Conservation (phyloP, 2,329 filamentous ascomycete genomes). For the Talaromyces amestolkiae region DNA sequence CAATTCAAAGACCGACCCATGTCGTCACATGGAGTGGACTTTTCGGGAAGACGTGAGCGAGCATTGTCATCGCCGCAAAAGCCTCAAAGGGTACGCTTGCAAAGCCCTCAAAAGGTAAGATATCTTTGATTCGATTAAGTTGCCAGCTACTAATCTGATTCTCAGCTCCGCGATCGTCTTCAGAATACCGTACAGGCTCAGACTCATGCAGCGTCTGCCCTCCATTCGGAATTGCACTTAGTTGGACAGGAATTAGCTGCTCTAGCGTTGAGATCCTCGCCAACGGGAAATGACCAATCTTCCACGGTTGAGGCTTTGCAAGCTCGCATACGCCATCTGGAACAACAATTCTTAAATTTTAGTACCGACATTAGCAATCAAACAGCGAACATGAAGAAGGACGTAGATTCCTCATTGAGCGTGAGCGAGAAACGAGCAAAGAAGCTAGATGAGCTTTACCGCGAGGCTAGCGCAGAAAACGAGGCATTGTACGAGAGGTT, state of each 20-base stretch:
- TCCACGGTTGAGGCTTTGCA: constrained; percentile 29
- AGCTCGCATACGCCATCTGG: constrained; percentile 63
- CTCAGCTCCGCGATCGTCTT: constrained; percentile 69
- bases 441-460: constrained; percentile 83
- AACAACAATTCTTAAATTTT: constrained; percentile 62
- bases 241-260: constrained; percentile 76
- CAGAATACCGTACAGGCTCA: constrained; percentile 76
- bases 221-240: constrained; percentile 73
- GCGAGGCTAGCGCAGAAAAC: constrained; percentile 84
- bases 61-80: constrained; percentile 67
- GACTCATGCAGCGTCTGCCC: constrained; percentile 63
- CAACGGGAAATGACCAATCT: constrained; percentile 28
- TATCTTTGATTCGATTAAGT: neutral
- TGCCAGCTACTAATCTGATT: constrained; percentile 8
- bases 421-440: constrained; percentile 75
- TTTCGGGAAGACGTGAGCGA: constrained; percentile 27
- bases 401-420: constrained; percentile 69
- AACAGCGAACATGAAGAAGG: constrained; percentile 63
- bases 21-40: constrained; percentile 32
- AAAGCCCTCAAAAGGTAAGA: constrained; percentile 59
- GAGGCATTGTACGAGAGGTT: constrained; percentile 89
- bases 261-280: constrained; percentile 35
- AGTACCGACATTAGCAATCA: constrained; percentile 60
- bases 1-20: constrained; percentile 36
- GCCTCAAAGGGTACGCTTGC: constrained; percentile 67